A percentile compares a stretch with the other conserved stretches of the same genome.
Evolutionary conservation across 495 filamentous ascomycete genomes (phyloP).

Genomic region (Neurospora sp.): DNA sequence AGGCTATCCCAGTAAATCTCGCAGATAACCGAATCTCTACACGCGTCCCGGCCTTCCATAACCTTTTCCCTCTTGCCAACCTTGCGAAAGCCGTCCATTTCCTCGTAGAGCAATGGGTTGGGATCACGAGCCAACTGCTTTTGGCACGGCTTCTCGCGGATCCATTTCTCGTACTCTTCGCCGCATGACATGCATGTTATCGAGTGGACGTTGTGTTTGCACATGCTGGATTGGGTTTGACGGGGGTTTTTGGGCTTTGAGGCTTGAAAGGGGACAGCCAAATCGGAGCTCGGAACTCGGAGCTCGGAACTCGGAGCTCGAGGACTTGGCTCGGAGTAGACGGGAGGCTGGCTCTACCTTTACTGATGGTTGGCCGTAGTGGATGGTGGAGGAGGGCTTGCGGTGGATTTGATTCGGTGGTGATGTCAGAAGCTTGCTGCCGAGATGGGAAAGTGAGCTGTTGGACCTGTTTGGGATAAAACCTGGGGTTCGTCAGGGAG

Average conservation of each 20-base stretch:
- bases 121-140: neutral
- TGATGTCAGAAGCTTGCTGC: neutral
- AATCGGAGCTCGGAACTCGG: neutral
- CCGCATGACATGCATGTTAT: neutral
- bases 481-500: neutral
- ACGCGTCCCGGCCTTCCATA: neutral
- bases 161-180: neutral
- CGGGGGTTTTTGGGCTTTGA: neutral
- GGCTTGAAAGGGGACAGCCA: neutral
- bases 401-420: neutral
- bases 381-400: neutral
- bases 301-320: neutral
- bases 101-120: neutral
- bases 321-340: neutral
- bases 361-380: neutral
- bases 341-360: neutral
- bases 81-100: neutral
- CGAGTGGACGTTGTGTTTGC: neutral
- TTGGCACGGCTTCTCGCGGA: neutral
- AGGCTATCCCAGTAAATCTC: neutral
- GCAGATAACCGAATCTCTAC: neutral
- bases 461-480: neutral
- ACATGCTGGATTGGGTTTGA: neutral
- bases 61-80: neutral
- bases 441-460: neutral